These are phyloP conservation scores for Pichia sp. DNA, from an alignment of 1,139 yeast species.

Conservation along the genomic window DNA sequence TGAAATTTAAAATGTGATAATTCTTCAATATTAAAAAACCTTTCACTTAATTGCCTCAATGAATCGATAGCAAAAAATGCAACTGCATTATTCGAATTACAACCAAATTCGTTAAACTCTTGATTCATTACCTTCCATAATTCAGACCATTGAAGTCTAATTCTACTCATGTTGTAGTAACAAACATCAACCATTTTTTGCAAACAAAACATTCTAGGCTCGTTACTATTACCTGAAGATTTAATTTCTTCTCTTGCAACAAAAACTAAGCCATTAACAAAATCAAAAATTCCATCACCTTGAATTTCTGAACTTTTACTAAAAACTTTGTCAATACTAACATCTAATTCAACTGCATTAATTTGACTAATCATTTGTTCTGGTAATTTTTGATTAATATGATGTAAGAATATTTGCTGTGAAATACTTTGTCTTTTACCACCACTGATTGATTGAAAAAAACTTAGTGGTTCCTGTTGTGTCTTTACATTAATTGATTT, in stretches of 20 bases:
- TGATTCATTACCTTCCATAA: conserved; percentile 92
- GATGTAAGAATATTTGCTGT: conserved; percentile 44
- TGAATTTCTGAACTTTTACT: conserved; percentile 73
- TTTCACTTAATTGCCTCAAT: conserved; percentile 81
- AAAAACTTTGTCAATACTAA: conserved; percentile 80
- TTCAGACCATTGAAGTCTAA: conserved; percentile 94
- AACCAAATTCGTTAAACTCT: conserved; percentile 80
- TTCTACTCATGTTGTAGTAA: conserved; percentile 94
- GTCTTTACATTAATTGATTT: conserved; percentile 44
- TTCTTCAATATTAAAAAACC: conserved; percentile 91
- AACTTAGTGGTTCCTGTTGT: conserved; percentile 7
- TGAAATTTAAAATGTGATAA: conserved; percentile 93
- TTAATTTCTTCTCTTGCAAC: conserved; percentile 90
- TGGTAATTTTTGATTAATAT: conserved; percentile 43
- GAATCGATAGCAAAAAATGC: conserved; percentile 92
- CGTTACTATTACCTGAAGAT: conserved; percentile 71
- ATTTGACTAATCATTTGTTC: conserved; percentile 55
- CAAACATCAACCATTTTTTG: conserved; percentile 97
- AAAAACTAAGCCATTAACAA: conserved; percentile 78
- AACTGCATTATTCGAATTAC: conserved; percentile 68
- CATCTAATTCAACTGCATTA: conserved; percentile 70
- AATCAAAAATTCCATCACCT: conserved; percentile 80
- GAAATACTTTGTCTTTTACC: conserved; percentile 39
- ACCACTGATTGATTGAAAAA: conserved; percentile 15
- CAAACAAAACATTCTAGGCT: conserved; percentile 86